phyloP scores from a whole-genome alignment of 164 flowering plant species.

The Amborella trichopoda region DNA sequence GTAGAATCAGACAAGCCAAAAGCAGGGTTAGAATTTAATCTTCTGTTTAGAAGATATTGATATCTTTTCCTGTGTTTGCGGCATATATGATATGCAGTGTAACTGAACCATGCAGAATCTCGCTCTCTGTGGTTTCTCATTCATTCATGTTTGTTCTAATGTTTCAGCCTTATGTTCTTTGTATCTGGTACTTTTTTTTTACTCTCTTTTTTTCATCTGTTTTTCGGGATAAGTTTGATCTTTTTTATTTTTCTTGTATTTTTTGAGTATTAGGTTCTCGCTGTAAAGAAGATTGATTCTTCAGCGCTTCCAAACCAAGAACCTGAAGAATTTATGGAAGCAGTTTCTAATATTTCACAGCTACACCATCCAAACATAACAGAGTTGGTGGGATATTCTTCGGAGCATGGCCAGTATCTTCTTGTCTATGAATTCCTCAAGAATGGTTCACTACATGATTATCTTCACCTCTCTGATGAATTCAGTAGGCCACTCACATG shows the following conservation, averaged over 20 bases:
- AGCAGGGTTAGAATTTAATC: too few species aligned
- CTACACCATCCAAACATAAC: conserved; percentile 51
- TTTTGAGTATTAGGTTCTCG: conserved; percentile 19
- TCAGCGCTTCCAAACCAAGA: conserved; percentile 22
- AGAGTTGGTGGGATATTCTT: conserved; percentile 73
- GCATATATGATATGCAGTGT: too few species aligned
- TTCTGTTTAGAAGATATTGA: too few species aligned
- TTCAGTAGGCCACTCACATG: conserved; percentile 52
- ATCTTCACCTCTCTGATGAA: conserved; percentile 49
- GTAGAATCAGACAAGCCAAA: too few species aligned
- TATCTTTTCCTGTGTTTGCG: too few species aligned
- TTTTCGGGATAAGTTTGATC: not conserved
- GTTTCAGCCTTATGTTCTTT: too few species aligned
- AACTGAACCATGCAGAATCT: too few species aligned
- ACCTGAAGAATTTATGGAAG: conserved; percentile 46
- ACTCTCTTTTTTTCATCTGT: not conserved
- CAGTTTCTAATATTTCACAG: conserved; percentile 41
- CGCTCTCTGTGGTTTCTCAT: too few species aligned
- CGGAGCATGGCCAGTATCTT: conserved; percentile 65
- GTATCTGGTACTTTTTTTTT: too few species aligned
- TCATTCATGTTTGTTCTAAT: too few species aligned
- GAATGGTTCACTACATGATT: conserved; percentile 65
- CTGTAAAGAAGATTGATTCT: conserved; percentile 65
- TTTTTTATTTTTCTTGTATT: not conserved
- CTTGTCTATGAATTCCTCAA: conserved; percentile 57